These are phyloP conservation scores for Aspergillus chevalieri DNA, from an alignment of 2,329 filamentous ascomycete genomes.

Conservation along the genomic window DNA sequence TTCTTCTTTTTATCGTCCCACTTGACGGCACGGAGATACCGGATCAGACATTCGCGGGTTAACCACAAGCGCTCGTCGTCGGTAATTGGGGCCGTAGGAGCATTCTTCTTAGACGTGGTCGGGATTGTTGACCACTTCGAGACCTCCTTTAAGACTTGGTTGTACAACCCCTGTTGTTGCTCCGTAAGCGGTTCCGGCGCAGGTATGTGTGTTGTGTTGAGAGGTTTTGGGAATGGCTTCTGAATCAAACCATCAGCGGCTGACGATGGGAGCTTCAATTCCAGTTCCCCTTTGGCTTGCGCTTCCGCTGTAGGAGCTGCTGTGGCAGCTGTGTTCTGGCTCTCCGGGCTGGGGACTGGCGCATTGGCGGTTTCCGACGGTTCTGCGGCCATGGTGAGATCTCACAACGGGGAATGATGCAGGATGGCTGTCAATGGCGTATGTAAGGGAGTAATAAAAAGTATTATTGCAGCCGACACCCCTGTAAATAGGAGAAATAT, in stretches of 20 bases:
- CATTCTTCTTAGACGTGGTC: constrained; percentile 54
- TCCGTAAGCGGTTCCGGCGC: constrained; percentile 57
- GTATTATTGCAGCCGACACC: background rate
- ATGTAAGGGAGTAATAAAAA: background rate
- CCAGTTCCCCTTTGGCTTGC: constrained; percentile 7
- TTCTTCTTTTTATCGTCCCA: constrained; percentile 51
- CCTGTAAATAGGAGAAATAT: background rate
- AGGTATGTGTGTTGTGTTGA: constrained; percentile 52
- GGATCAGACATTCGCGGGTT: constrained; percentile 82
- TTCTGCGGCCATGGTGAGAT: background rate
- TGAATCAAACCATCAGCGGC: constrained; percentile 39
- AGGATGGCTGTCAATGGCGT: background rate
- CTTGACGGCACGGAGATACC: constrained; percentile 89
- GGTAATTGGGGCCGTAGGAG: constrained; percentile 58
- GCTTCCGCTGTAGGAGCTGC: constrained; percentile 2
- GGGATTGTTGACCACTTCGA: constrained; percentile 66
- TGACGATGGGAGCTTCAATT: constrained; percentile 31
- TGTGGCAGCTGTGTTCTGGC: background rate
- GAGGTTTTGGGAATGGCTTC: constrained; percentile 56
- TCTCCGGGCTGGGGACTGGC: background rate
- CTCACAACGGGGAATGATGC: background rate
- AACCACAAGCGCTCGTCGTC: constrained; percentile 84
- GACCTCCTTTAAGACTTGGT: constrained; percentile 63
- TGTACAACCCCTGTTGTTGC: constrained; percentile 79
- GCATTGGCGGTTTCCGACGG: constrained; percentile 2